Evolutionary conservation across 2,329 filamentous ascomycete genomes (phyloP).

Genomic region (Hypoxylon sp.): DNA sequence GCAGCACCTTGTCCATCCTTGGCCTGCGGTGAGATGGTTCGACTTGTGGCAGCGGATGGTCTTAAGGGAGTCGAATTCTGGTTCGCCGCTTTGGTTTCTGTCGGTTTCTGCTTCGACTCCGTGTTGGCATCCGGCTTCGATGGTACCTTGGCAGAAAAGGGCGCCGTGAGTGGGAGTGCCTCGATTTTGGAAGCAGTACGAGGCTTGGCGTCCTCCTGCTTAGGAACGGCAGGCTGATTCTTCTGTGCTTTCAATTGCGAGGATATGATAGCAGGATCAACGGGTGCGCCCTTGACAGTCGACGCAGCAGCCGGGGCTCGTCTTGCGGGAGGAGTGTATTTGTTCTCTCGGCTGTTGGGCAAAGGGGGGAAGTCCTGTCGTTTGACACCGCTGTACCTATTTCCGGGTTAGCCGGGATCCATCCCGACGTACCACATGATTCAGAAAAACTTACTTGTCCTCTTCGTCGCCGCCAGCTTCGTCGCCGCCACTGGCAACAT

Average conservation of each 20-base stretch:
- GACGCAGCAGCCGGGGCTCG: conserved; percentile 79
- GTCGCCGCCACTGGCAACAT: conserved; percentile 65
- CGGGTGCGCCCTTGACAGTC: conserved; percentile 77
- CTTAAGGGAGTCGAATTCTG: conserved; percentile 43
- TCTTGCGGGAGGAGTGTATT: conserved; percentile 90
- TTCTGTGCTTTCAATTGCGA: conserved; percentile 72
- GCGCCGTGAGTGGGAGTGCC: background rate
- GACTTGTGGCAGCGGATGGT: conserved; percentile 51
- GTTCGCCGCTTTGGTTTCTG: conserved; percentile 39
- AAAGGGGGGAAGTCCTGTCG: conserved; percentile 78
- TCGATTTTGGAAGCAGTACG: conserved; percentile 39
- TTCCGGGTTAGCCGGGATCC: conserved; percentile 24
- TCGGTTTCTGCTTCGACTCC: conserved; percentile 39
- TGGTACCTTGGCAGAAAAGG: conserved; percentile 29
- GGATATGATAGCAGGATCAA: conserved; percentile 91
- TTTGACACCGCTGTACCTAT: conserved; percentile 89
- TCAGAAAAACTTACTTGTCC: conserved; percentile 73
- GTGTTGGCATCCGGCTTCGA: conserved; percentile 48
- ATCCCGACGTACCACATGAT: background rate
- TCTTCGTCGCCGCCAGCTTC: conserved; percentile 85
- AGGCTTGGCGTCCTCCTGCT: conserved; percentile 49
- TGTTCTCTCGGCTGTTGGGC: conserved; percentile 61
- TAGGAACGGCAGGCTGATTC: conserved; percentile 46
- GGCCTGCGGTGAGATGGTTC: conserved; percentile 52
- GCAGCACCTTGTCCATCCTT: conserved; percentile 50